Evolutionary conservation across 2,329 filamentous ascomycete species (phyloP).

Genomic region (Cladosporium sphaerospermum): DNA sequence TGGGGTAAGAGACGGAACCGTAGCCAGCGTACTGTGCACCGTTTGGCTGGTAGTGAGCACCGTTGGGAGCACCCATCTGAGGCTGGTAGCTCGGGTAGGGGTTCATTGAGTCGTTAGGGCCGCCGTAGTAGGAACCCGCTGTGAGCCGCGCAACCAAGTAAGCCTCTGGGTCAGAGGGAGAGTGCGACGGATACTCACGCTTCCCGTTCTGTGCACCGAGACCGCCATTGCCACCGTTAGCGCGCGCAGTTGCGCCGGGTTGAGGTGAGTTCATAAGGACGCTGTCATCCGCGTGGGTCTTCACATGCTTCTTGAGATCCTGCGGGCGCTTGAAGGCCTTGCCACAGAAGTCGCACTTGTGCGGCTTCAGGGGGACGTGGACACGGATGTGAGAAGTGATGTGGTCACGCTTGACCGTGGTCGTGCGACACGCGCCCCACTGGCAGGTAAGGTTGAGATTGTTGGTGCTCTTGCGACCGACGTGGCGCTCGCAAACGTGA

Average conservation of each 20-base stretch:
- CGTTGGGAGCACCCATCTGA: slow-evolving; percentile 18
- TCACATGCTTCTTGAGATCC: slow-evolving; percentile 98
- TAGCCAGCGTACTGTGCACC: slow-evolving; percentile 31
- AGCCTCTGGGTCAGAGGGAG: slow-evolving; percentile 14
- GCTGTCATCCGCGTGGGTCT: slow-evolving; percentile 95
- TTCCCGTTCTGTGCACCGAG: slow-evolving; percentile 33
- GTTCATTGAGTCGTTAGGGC: slow-evolving; percentile 27
- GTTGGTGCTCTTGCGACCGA: slow-evolving; percentile 98
- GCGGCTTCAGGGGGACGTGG: slow-evolving; percentile 96
- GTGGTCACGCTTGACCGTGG: slow-evolving; percentile 96
- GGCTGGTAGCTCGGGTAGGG: slow-evolving; percentile 28
- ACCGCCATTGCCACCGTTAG: slow-evolving; percentile 18
- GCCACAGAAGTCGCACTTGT: slow-evolving; percentile 97
- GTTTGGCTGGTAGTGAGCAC: slow-evolving; percentile 22
- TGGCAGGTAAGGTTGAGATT: slow-evolving; percentile 96
- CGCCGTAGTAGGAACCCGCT: slow-evolving; percentile 28
- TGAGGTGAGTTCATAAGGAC: slow-evolving; percentile 63
- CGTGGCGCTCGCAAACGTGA: slow-evolving; percentile 96
- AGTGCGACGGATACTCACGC: slow-evolving; percentile 33
- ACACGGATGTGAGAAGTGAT: slow-evolving; percentile 99
- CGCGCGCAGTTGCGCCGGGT: slow-evolving; percentile 33
- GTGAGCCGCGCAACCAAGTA: slow-evolving; percentile 16
- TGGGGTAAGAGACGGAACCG: slow-evolving; percentile 42
- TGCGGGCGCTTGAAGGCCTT: slow-evolving; percentile 99
- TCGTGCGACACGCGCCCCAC: slow-evolving; percentile 93